These are phyloP conservation scores for Stereocaulon alpinum DNA, from an alignment of 495 filamentous ascomycete species.

Conservation along the genomic window DNA sequence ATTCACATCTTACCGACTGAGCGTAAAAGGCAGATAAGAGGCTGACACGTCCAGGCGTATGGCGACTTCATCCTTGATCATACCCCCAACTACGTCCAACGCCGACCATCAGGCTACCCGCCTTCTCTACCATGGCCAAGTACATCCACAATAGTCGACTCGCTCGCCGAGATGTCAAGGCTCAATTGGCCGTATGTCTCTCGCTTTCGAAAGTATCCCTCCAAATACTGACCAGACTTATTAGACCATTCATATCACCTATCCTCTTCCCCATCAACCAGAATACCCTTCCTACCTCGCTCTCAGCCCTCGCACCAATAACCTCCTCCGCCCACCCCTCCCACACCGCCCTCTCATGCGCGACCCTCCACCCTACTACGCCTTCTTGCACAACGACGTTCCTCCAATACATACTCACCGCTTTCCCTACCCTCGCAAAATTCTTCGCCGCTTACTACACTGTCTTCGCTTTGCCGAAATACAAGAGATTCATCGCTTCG, in stretches of 20 bases:
- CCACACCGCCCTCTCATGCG: constrained; percentile 75
- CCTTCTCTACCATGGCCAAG: constrained; percentile 59
- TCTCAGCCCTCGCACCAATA: constrained; percentile 63
- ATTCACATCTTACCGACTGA: not conserved
- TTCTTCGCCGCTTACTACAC: constrained; percentile 64
- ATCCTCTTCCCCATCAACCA: constrained; percentile 66
- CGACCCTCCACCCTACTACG: constrained; percentile 77
- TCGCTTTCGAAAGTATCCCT: not conserved
- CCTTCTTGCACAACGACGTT: constrained; percentile 81
- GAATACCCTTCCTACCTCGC: constrained; percentile 50
- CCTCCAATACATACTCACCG: constrained; percentile 67
- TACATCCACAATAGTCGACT: constrained; percentile 68
- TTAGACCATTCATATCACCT: constrained; percentile 65
- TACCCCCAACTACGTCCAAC: constrained; percentile 68
- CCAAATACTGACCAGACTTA: not conserved
- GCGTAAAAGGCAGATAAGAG: no score
- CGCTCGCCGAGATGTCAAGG: constrained; percentile 64
- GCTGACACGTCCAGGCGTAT: constrained; percentile 40
- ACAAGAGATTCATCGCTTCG: constrained; percentile 51
- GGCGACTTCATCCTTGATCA: constrained; percentile 62
- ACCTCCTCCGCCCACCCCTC: constrained; percentile 75
- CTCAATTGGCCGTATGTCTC: constrained; percentile 72
- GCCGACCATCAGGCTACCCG: constrained; percentile 59
- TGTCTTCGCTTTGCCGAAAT: constrained; percentile 55
- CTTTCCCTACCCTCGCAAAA: constrained; percentile 67